These are phyloP conservation scores for Oryza officinalis DNA, from an alignment of 176 grass and related monocot species.

Conservation along the genomic window DNA sequence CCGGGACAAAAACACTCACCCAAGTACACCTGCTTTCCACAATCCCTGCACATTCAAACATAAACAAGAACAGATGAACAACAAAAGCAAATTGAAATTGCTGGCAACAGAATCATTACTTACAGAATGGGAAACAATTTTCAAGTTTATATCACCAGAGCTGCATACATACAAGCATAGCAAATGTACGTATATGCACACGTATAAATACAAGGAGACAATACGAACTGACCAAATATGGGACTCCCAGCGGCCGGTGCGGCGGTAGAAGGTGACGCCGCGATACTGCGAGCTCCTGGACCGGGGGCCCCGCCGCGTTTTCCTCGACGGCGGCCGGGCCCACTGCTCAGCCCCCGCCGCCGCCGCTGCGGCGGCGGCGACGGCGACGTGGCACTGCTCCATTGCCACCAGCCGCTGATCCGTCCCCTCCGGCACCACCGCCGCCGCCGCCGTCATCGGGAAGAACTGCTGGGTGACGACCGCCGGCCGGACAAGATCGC, in stretches of 20 bases:
- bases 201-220: background rate
- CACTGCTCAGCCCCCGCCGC: background rate
- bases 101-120: background rate
- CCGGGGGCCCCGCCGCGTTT: slow-evolving; percentile 65
- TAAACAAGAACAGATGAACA: background rate
- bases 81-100: background rate
- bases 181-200: background rate
- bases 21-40: slow-evolving; percentile 78
- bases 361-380: too few species aligned
- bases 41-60: slow-evolving; percentile 55
- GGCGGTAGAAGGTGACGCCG: slow-evolving; percentile 84
- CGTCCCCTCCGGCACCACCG: background rate
- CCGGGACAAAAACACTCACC: slow-evolving; percentile 49
- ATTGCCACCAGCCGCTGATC: background rate
- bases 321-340: slow-evolving; percentile 41
- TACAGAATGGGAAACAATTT: background rate
- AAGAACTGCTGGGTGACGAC: slow-evolving; percentile 68
- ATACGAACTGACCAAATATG: slow-evolving; percentile 53
- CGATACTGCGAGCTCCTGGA: slow-evolving; percentile 83
- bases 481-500: background rate
- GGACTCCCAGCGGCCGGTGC: slow-evolving; percentile 75
- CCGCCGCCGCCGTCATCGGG: slow-evolving; percentile 6
- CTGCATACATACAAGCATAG: background rate
- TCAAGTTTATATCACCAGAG: background rate
- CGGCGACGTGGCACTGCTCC: background rate